Evolutionary conservation across 805 yeast species (phyloP).

Genomic region (Metschnikowia chrysomelidarum): DNA sequence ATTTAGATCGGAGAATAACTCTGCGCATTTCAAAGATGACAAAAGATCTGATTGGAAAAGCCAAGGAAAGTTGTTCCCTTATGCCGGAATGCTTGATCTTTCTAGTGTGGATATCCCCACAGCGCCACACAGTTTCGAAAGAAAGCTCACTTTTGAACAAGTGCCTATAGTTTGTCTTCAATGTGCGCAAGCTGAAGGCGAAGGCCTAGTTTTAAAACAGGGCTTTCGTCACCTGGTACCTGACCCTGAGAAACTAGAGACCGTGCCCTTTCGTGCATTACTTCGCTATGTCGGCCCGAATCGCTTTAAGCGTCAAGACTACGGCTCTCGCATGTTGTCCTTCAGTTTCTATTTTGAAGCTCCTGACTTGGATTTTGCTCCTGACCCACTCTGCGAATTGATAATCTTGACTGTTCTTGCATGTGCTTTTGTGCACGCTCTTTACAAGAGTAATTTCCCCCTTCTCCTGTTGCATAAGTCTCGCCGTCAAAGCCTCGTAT

Average conservation of each 20-base stretch:
- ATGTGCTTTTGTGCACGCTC: not conserved
- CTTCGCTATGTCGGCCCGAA: constrained; percentile 5
- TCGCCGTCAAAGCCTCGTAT: too few relatives aligned
- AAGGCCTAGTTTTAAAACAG: too few relatives aligned
- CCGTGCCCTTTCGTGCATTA: too few relatives aligned
- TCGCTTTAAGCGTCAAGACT: constrained; percentile 6
- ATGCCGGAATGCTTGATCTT: constrained; percentile 4
- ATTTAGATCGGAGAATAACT: too few relatives aligned
- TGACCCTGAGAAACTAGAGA: too few relatives aligned
- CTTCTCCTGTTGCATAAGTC: too few relatives aligned
- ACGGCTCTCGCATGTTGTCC: not conserved
- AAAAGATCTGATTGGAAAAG: too few relatives aligned
- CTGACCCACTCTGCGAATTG: constrained; percentile 2
- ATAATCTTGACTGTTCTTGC: not conserved
- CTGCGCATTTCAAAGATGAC: too few relatives aligned
- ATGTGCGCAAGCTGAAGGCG: not conserved
- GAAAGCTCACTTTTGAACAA: not conserved
- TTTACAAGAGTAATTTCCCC: too few relatives aligned
- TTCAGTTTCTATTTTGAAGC: constrained; percentile 1
- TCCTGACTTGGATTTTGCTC: not conserved
- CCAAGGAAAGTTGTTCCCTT: constrained; percentile 6
- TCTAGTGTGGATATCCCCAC: not conserved
- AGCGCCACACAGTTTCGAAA: not conserved
- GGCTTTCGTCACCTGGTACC: too few relatives aligned
- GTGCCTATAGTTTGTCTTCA: not conserved